Conservation (phyloP, 2,329 filamentous ascomycete species). For the Trichoderma citrinoviride region DNA sequence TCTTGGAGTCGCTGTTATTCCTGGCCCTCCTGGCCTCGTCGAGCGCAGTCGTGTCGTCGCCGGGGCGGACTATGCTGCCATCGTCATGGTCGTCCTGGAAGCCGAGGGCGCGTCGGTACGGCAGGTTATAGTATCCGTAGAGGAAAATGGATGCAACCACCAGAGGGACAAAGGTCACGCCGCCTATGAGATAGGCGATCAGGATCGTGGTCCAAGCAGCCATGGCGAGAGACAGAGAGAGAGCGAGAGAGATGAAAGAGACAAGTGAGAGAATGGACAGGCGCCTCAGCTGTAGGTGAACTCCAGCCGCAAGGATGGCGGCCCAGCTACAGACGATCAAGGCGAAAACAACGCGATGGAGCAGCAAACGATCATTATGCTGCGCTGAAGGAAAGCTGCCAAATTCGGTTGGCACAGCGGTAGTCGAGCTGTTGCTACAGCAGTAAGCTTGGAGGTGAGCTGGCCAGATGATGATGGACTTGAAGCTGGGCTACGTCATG, state of each 20-base stretch:
- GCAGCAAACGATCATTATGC: constrained; percentile 10
- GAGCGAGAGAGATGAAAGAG: neutral
- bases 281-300: neutral
- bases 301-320: neutral
- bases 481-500: constrained; percentile 15
- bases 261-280: neutral
- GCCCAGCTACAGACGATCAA: constrained; percentile 9
- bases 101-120: constrained; percentile 46
- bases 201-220: constrained; percentile 58
- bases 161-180: constrained; percentile 82
- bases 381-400: neutral
- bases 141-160: constrained; percentile 59
- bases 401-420: neutral
- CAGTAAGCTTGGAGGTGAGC: neutral
- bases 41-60: constrained; percentile 64
- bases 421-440: neutral
- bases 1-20: constrained; percentile 51
- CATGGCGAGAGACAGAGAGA: constrained; percentile 32
- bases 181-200: constrained; percentile 78
- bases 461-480: constrained; percentile 15
- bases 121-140: constrained; percentile 68
- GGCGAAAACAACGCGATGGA: constrained; percentile 1
- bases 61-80: constrained; percentile 51
- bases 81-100: constrained; percentile 31
- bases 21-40: constrained; percentile 60